Base-by-base conservation (phyloP, 2,329 filamentous ascomycete genomes). In the Daldinia sp. region DNA sequence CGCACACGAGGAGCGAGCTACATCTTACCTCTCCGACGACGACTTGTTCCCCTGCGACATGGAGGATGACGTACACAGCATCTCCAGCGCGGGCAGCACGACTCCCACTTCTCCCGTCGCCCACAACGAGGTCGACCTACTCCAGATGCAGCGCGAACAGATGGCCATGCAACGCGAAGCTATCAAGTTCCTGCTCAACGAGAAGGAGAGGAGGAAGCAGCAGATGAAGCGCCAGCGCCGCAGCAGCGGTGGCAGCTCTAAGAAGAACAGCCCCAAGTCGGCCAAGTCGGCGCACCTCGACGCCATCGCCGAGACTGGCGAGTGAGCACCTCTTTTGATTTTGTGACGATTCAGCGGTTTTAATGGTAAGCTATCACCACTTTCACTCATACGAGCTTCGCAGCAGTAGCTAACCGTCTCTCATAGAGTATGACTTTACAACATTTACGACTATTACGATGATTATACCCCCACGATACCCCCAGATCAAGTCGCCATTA, bases 1-100 rank as follows among this genome's bases (percentile, higher is more conserved):
- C 27, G 35, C 66, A 39, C 61, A 61, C 61, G 75, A 79, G 47
- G 75, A 80, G 67, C 80, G 81, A 61, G 81, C 84, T 15, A 82
- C 83, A 2, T 85, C 84, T 0, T 87, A 82, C 75, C 80, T 89
- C 66, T 87, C 85, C 39, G 87, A 89, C 78, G 87, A 89, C 76
- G 87, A 89, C 70, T 82, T 89, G 57, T 83, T 86, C 75, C 80
- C 83, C 59, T 76, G 79, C 73, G 80, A 82, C 67, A 80, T 82
- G 58, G 82, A 85, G 68, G 82, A 85, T 70, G 81, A 85, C 70
- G 69, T 76, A 63, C 78, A 75, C 74, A 83, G 80, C 74, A 75
- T 82, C 52, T 81, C 78, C 45, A 77, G 75, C 71, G 71, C 74
- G 67, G 76, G 75, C 65, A 80, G 78, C 77, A 76, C 78, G 70